Percentiles rank a stretch among this genome's conserved stretches.
phyloP scores from a whole-genome alignment of 2,329 filamentous ascomycete genomes.

The Atkinsonella hypoxylon region DNA sequence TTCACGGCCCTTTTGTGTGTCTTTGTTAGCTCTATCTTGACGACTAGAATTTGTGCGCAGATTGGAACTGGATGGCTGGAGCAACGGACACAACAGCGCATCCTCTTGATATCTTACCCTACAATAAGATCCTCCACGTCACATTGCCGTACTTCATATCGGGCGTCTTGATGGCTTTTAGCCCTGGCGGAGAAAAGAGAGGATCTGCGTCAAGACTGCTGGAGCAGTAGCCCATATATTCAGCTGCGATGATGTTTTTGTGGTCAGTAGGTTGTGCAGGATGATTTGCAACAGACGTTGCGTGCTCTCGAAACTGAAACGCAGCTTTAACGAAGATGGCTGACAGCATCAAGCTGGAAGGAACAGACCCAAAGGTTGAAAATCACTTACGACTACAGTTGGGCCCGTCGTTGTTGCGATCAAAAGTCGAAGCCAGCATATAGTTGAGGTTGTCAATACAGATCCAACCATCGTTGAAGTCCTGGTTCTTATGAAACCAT shows the following conservation, averaged over 20 bases:
- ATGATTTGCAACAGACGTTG: no score
- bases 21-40: background rate
- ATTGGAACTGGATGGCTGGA: background rate
- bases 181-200: background rate
- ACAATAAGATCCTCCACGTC: conserved; percentile 1
- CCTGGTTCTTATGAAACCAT: background rate
- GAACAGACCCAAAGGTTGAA: background rate
- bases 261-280: background rate
- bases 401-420: background rate
- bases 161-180: background rate
- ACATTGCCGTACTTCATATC: background rate
- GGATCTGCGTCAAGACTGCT: background rate
- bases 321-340: no score
- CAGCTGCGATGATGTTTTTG: background rate
- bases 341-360: background rate
- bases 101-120: background rate
- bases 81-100: background rate
- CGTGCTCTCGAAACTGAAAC: no score
- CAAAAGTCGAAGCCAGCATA: background rate
- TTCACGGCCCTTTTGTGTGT: background rate
- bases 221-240: background rate
- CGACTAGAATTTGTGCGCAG: background rate
- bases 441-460: background rate
- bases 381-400: background rate
- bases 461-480: background rate